Base-by-base conservation (phyloP, 2,329 filamentous ascomycete species). In the Penicillium freii region DNA sequence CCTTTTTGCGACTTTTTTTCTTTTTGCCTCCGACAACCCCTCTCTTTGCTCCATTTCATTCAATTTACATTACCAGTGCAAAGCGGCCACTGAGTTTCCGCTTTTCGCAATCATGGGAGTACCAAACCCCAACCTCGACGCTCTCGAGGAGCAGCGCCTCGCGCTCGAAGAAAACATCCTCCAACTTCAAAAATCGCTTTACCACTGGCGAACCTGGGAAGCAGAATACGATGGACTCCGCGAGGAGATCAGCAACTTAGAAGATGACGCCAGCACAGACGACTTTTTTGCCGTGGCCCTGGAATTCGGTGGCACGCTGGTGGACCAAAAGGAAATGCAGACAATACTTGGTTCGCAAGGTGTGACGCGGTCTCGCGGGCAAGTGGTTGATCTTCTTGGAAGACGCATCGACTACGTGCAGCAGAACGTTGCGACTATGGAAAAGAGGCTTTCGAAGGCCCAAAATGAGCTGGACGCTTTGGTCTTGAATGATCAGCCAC, bases 141-240 rank as follows among this genome's bases (percentile, higher is more conserved):
- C 87, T 67, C 82, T 96, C 42, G 91, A 96, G 73, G 84, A 83
- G 60, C 90, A 93, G 69, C 84, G 90, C 17, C 79, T 83, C 63
- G 82, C 87, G 59, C 86, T 97, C 8, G 90, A 96, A 73, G 83
- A 86, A 38, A 91, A 88, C 62, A 83, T 96, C 46, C 77, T 81
- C 49, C 86, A 91, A 71, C 83, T 97, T 21, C 85, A 85, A 54
- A 85, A 88, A 68, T 87, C 89, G 7, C 81, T 97, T 52, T 86
- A 87, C 61, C 88, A 96, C 77, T 99, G 93, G 93, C 89, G 90
- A 62, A 87, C 87, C 54, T 95, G 90, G 84, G 92, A 96, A 72
- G 86, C 89, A 47, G 93, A 97, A 73, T 97, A 97, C 74, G 91
- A 96, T 71, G 85, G 87, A 25, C 81, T 97, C 60, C 92, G 90